These are phyloP conservation scores for Pythium graminicola DNA, from an alignment of 352 stramenopile genomes.

Conservation along the genomic window DNA sequence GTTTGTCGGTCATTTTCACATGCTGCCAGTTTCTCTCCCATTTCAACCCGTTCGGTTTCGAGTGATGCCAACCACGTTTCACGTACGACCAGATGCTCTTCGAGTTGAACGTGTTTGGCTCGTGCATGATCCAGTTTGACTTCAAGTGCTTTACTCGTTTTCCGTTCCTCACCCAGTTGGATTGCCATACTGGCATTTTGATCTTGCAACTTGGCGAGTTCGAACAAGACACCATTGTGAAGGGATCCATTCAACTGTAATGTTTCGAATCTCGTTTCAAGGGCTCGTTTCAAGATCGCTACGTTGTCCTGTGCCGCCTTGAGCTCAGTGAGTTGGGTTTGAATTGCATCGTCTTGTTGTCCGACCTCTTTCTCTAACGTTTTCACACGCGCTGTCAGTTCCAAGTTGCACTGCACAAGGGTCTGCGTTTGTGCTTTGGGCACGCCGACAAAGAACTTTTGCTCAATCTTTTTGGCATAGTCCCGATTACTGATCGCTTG, in stretches of 20 bases:
- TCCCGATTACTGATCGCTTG: conserved; percentile 78
- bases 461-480: conserved; percentile 83
- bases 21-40: conserved; percentile 41
- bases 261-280: conserved; percentile 62
- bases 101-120: conserved; percentile 34
- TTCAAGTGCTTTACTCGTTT: conserved; percentile 28
- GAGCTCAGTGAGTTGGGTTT: conserved; percentile 22
- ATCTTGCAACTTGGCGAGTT: conserved; percentile 69
- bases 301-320: conserved; percentile 46
- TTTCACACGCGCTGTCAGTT: conserved; percentile 41
- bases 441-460: conserved; percentile 71
- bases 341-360: conserved; percentile 22
- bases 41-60: conserved; percentile 41
- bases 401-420: conserved; percentile 55
- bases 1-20: conserved; percentile 43
- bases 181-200: conserved; percentile 47
- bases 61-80: conserved; percentile 45
- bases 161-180: conserved; percentile 57
- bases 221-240: conserved; percentile 68
- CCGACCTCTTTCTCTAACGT: conserved; percentile 30
- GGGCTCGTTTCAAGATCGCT: conserved; percentile 59
- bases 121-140: conserved; percentile 26
- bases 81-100: conserved; percentile 44
- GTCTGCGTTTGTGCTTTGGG: conserved; percentile 48
- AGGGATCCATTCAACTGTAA: conserved; percentile 61